These are phyloP conservation scores for Chenopodium quinoa DNA, from an alignment of 148 eudicot genomes.

Conservation along the genomic window DNA sequence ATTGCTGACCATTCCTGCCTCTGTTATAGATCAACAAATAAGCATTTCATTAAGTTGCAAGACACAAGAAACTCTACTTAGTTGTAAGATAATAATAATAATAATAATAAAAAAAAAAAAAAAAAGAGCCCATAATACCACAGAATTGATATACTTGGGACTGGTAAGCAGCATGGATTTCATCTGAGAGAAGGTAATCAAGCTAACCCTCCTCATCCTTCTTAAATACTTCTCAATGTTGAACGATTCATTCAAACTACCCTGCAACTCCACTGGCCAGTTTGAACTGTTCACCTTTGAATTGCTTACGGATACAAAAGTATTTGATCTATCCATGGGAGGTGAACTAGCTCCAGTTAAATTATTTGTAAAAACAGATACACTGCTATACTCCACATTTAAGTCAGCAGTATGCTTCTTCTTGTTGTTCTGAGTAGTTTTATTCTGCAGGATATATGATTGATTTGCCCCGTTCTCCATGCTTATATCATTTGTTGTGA, in stretches of 20 bases:
- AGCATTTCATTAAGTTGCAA: slow-evolving; percentile 1
- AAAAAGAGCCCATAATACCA: slow-evolving; percentile 39
- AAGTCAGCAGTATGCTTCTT: background rate
- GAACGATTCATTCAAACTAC: slow-evolving; percentile 12
- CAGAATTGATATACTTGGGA: slow-evolving; percentile 24
- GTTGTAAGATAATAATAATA: no score
- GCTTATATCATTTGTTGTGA: slow-evolving; percentile 11
- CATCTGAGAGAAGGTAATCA: slow-evolving; percentile 46
- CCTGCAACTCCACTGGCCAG: slow-evolving; percentile 6
- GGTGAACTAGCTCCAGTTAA: background rate
- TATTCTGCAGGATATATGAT: background rate
- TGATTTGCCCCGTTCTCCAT: slow-evolving; percentile 12
- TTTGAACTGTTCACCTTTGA: background rate
- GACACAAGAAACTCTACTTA: background rate
- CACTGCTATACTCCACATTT: background rate
- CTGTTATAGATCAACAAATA: slow-evolving; percentile 37
- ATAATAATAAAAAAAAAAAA: background rate
- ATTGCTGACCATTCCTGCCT: slow-evolving; percentile 38
- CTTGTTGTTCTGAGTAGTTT: background rate
- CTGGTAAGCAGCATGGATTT: slow-evolving; percentile 40
- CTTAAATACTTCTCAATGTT: slow-evolving; percentile 28
- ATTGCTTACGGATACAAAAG: background rate
- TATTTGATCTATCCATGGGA: slow-evolving; percentile 4
- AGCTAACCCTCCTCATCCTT: slow-evolving; percentile 36
- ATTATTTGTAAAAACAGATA: background rate